Evolutionary conservation across 192 early-diverging fungal genomes (phyloP).

Genomic region (Mortierella alpina): DNA sequence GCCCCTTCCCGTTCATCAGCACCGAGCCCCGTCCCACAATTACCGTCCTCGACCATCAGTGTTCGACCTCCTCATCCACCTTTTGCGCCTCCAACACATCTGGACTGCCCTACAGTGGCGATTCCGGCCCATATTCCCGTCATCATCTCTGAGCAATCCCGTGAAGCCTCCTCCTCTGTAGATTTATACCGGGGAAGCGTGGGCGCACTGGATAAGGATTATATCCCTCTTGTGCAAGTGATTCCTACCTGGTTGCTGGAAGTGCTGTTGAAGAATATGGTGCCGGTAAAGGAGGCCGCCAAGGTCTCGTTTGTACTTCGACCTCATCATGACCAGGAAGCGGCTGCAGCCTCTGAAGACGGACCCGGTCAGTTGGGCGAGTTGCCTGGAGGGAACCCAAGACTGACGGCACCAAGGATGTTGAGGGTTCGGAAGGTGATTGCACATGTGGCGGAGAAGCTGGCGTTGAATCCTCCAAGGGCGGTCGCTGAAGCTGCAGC

Average conservation of each 20-base stretch:
- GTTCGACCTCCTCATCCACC: conserved; percentile 40
- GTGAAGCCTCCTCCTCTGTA: conserved; percentile 76
- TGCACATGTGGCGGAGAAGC: conserved; percentile 85
- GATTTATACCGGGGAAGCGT: conserved; percentile 80
- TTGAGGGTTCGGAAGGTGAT: conserved; percentile 88
- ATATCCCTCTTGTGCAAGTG: conserved; percentile 68
- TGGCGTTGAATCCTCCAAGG: conserved; percentile 61
- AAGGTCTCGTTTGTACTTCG: conserved; percentile 88
- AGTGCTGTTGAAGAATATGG: conserved; percentile 79
- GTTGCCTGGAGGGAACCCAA: conserved; percentile 62
- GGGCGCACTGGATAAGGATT: conserved; percentile 59
- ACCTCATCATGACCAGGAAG: conserved; percentile 68
- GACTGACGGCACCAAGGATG: conserved; percentile 89
- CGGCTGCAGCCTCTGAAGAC: conserved; percentile 17
- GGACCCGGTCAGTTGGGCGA: conserved; percentile 26
- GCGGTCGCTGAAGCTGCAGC: neutral
- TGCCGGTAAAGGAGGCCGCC: conserved; percentile 75
- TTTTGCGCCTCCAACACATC: conserved; percentile 54
- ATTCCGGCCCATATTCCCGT: conserved; percentile 77
- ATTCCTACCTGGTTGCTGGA: conserved; percentile 90
- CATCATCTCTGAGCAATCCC: conserved; percentile 80
- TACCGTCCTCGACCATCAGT: conserved; percentile 25
- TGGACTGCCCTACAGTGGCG: conserved; percentile 71
- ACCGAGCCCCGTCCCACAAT: conserved; percentile 14
- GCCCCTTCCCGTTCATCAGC: conserved; percentile 5